Conservation (phyloP, 495 filamentous ascomycete species). For the Podospora pseudopauciseta region DNA sequence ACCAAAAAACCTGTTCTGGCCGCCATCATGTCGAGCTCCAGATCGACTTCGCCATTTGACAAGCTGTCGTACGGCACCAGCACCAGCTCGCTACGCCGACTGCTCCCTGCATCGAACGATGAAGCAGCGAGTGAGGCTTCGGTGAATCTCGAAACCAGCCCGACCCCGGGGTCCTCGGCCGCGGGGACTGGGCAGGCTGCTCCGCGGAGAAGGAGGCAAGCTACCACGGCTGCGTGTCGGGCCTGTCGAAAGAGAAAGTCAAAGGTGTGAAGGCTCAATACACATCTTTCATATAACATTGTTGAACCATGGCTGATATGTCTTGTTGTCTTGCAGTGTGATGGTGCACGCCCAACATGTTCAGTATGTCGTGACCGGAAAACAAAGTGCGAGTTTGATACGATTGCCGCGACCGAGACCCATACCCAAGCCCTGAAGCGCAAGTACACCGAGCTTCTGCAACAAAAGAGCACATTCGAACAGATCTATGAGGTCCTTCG, state of each 20-base stretch:
- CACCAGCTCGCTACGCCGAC: slow-evolving; percentile 15
- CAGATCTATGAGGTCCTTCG: slow-evolving; percentile 36
- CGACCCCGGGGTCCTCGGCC: neutral
- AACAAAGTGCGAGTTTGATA: slow-evolving; percentile 39
- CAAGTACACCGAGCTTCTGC: slow-evolving; percentile 37
- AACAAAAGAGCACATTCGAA: slow-evolving; percentile 33
- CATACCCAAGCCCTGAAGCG: slow-evolving; percentile 42
- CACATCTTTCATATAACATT: neutral
- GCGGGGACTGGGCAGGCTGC: neutral
- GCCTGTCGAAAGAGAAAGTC: slow-evolving; percentile 55
- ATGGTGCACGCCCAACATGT: slow-evolving; percentile 37
- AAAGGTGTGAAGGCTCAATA: slow-evolving; percentile 39
- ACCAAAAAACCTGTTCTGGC: neutral
- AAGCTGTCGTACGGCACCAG: neutral
- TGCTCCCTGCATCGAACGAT: slow-evolving; percentile 17
- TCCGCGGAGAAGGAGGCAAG: slow-evolving; percentile 36
- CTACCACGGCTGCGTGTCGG: slow-evolving; percentile 50
- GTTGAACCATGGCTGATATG: neutral
- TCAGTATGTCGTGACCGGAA: slow-evolving; percentile 34
- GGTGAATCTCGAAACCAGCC: neutral
- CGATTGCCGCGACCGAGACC: slow-evolving; percentile 34
- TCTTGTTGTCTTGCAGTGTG: slow-evolving; percentile 28
- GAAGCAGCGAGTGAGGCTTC: neutral
- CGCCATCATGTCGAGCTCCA: slow-evolving; percentile 7
- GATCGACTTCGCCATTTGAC: slow-evolving; percentile 11